phyloP scores from a whole-genome alignment of 805 yeast species.

The Allodekkera sacchari region DNA sequence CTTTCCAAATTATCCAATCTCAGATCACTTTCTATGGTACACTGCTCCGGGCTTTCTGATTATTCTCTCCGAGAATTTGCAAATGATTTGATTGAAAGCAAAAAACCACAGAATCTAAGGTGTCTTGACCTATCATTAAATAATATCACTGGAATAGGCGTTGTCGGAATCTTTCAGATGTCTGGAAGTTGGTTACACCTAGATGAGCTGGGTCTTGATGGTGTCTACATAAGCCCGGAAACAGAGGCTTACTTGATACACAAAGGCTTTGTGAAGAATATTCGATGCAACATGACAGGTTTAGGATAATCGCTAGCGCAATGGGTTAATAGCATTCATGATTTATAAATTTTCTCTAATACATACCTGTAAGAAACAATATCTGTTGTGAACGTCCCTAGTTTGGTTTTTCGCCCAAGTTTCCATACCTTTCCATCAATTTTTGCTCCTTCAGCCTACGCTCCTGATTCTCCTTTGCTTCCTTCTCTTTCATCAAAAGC shows the following conservation, averaged over 20 bases:
- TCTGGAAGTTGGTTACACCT: constrained; percentile 10
- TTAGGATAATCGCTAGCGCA: no score
- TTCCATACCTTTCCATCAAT: constrained; percentile 32
- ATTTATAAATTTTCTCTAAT: no score
- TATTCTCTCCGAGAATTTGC: constrained; percentile 11
- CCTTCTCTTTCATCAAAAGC: constrained; percentile 25
- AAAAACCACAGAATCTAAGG: constrained; percentile 5
- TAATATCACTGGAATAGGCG: constrained; percentile 18
- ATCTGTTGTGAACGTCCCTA: no score
- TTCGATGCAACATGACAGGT: background rate
- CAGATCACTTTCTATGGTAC: constrained; percentile 9
- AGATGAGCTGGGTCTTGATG: constrained; percentile 9
- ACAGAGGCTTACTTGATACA: constrained; percentile 8
- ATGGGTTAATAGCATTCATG: no score
- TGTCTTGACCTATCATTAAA: constrained; percentile 14
- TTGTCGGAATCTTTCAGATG: constrained; percentile 17
- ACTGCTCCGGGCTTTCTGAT: constrained; percentile 15
- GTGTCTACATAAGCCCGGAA: constrained; percentile 14
- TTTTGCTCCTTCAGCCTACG: constrained; percentile 22
- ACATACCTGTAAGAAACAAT: no score
- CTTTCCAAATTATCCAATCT: constrained; percentile 9
- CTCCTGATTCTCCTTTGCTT: constrained; percentile 20
- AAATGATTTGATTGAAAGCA: constrained; percentile 4
- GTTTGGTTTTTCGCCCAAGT: no score
- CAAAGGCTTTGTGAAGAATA: constrained; percentile 6